phyloP scores from a whole-genome alignment of 23 red algal species.

The Agarophyton chilense region DNA sequence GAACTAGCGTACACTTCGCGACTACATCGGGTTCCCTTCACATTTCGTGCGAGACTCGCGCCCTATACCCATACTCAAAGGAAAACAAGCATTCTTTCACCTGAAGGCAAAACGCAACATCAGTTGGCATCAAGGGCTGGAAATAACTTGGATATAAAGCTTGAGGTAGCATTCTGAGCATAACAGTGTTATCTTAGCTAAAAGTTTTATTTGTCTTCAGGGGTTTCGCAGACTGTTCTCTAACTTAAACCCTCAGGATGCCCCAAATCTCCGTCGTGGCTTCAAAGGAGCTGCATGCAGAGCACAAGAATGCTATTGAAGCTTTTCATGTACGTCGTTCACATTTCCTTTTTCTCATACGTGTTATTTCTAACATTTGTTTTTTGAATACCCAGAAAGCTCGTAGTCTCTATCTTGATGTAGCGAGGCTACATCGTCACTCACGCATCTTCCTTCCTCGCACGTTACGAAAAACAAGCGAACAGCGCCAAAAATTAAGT shows the following conservation, averaged over 20 bases:
- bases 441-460: constrained; percentile 35
- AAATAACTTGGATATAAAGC: too few species aligned
- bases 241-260: background rate
- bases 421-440: constrained; percentile 1
- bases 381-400: background rate
- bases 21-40: too few species aligned
- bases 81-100: too few species aligned
- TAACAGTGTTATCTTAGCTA: too few species aligned
- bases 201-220: too few species aligned
- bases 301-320: background rate
- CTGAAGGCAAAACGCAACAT: too few species aligned
- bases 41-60: too few species aligned
- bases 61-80: too few species aligned
- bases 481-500: background rate
- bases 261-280: background rate
- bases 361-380: background rate
- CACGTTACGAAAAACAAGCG: background rate
- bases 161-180: too few species aligned
- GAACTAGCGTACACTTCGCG: too few species aligned
- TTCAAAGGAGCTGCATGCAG: background rate
- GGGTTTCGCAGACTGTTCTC: background rate
- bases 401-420: background rate
- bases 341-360: background rate
- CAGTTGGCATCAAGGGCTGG: too few species aligned
- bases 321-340: constrained; percentile 28